Evolutionary conservation across 2,329 filamentous ascomycete species (phyloP).

Genomic region (Calonectria crousiana): DNA sequence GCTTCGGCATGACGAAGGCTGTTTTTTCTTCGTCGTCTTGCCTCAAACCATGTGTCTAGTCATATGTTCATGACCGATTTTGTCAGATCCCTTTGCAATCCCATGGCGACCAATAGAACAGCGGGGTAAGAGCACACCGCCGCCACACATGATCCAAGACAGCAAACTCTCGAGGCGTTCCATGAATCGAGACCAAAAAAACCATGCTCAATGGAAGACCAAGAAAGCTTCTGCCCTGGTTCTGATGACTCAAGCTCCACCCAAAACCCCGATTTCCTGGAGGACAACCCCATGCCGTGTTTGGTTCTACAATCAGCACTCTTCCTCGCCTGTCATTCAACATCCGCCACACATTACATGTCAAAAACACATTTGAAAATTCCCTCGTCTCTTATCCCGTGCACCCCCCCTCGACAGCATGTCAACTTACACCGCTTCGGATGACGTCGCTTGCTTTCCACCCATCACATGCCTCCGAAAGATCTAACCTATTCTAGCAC

Average conservation of each 20-base stretch:
- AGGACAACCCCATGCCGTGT: not conserved
- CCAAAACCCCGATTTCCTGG: not conserved
- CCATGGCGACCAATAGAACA: not conserved
- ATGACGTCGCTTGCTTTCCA: not conserved
- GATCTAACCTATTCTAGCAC: not conserved
- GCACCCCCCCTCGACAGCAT: not conserved
- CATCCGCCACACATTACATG: not conserved
- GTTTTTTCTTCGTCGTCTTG: not conserved
- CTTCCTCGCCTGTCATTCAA: not conserved
- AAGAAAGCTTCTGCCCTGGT: not conserved
- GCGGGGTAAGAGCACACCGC: not conserved
- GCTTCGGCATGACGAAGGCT: not conserved
- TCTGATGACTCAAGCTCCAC: not conserved
- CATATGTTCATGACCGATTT: no score
- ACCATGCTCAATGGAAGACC: not conserved
- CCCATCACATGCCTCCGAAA: not conserved
- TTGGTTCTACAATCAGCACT: not conserved
- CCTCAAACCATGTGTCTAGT: not conserved
- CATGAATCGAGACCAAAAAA: not conserved
- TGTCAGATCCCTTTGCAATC: not conserved
- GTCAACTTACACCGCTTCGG: not conserved
- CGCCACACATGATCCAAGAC: not conserved
- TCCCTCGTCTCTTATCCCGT: not conserved
- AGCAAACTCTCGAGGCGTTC: not conserved
- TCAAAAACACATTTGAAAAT: not conserved